Evolutionary conservation across 306 rosid genomes (phyloP).

Genomic region (Quercus bicolor): DNA sequence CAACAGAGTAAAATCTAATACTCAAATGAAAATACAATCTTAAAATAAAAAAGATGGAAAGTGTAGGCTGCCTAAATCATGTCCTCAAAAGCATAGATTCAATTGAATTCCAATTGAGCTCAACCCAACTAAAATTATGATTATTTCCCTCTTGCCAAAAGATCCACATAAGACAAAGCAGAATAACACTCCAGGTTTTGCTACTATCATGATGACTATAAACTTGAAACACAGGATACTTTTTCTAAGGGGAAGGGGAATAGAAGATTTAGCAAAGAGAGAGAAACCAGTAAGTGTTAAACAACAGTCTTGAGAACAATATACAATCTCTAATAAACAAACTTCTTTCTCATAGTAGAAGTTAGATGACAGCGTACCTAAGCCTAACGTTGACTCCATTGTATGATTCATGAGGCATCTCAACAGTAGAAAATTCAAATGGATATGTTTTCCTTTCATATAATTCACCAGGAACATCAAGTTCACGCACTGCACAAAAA

Average conservation of each 20-base stretch:
- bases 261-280: no score
- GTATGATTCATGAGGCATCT: constrained; percentile 45
- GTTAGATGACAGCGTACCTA: constrained; percentile 23
- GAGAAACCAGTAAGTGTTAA: no score
- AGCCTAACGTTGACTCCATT: constrained; percentile 42
- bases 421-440: constrained; percentile 36
- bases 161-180: neutral
- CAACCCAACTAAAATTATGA: neutral
- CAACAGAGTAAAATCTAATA: neutral
- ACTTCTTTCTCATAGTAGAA: neutral
- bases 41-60: neutral
- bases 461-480: constrained; percentile 40
- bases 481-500: constrained; percentile 38
- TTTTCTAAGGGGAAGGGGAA: no score
- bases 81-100: neutral
- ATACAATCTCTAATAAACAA: no score
- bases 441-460: constrained; percentile 37
- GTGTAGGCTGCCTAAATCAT: neutral
- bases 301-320: no score
- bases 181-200: neutral
- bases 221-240: no score
- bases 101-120: neutral
- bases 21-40: neutral
- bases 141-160: neutral
- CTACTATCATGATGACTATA: neutral